Evolutionary conservation across 208 protist genomes (phyloP).

Genomic region (Tritrichomonas musculus): DNA sequence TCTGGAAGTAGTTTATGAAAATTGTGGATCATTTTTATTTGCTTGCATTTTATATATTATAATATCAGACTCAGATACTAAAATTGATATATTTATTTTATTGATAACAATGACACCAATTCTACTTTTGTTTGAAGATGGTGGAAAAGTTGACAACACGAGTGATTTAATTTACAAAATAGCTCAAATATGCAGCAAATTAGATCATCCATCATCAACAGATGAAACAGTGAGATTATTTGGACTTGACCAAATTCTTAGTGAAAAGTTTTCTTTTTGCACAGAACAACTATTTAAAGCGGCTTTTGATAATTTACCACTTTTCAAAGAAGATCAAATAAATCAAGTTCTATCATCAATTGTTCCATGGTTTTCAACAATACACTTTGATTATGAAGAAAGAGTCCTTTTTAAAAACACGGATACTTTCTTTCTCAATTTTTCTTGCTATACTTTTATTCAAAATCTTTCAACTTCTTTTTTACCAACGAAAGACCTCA

Average conservation of each 20-base stretch:
- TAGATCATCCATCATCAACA: background rate
- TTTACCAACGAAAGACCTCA: background rate
- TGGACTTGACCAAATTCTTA: background rate
- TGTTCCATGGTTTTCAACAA: background rate
- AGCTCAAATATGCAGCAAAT: background rate
- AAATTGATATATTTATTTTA: background rate
- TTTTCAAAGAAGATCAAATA: background rate
- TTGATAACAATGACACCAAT: background rate
- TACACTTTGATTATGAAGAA: background rate
- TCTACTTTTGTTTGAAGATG: background rate
- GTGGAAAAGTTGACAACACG: background rate
- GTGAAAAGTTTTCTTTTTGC: background rate
- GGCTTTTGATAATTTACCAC: background rate
- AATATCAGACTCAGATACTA: background rate
- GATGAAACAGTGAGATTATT: background rate
- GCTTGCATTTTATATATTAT: background rate
- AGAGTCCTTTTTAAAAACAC: background rate
- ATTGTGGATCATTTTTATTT: background rate
- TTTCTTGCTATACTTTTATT: background rate
- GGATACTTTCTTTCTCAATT: background rate
- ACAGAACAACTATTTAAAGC: background rate
- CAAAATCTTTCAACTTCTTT: background rate
- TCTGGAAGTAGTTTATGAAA: background rate
- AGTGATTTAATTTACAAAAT: background rate
- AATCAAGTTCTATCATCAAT: background rate